Base-by-base conservation (phyloP, 1,139 yeast genomes). In the Barnettozyma hawaiiensis region DNA sequence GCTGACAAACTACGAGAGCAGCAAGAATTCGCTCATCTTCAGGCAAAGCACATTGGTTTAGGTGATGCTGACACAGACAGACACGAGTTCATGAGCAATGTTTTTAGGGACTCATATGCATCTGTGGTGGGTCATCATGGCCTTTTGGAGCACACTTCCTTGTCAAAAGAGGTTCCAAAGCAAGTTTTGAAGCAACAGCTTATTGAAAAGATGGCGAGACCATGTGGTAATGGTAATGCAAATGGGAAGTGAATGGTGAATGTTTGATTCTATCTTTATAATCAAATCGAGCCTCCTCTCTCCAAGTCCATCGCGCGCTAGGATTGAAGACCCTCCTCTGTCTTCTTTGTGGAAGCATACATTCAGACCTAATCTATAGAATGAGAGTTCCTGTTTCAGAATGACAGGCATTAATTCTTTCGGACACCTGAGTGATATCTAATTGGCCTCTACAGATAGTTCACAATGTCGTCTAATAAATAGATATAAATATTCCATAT, bases 61-160 rank as follows among this genome's bases (percentile, higher is more conserved):
- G 95, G 95, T 0, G 71, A 79, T 54, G 69, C 87, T 1, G 83
- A 81, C 41, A 84, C 90, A 0, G 67, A 82, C 35, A 77, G 66
- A 57, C 68, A 61, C 40, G 79, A 76, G 51, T 80, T 82, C 71
- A 60, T 76, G 51, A 61, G 71, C 9, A 84, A 84, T 49, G 72
- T 85, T 1, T 80, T 78, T 40, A 68, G 85, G 50, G 97, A 94
- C 59, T 78, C 95, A 1, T 78, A 81, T 50, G 75, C 87, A 2
- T 73, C 85, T 15, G 62, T 86, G 41, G 74, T 79, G 21, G 83
- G 85, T 22, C 96, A 90, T 60, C 78, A 81, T 15, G 75, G 77
- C 4, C 49, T 83, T 43, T 60, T 86, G 36, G 76, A 78, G 49
- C 85, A 85, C 56, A 69, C 81, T 41, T 67, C 95, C n/a, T 58